phyloP scores from a whole-genome alignment of 805 yeast genomes.

The Candida pseudofarinosa region DNA sequence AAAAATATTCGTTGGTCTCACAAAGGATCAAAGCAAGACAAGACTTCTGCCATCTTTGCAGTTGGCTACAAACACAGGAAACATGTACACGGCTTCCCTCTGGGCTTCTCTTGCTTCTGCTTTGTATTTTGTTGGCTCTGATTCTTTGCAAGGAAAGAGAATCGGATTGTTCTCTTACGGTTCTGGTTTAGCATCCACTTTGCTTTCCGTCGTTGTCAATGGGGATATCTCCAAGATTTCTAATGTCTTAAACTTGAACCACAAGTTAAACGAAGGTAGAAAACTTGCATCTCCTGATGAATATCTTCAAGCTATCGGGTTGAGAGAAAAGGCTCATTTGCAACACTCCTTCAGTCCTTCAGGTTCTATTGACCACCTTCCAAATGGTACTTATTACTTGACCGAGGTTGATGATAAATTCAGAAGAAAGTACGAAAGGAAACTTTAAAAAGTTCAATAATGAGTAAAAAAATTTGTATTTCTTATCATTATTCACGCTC shows the following conservation, averaged over 20 bases:
- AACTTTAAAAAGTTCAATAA: conserved; percentile 38
- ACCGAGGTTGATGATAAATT: conserved; percentile 79
- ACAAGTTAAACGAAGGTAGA: conserved; percentile 63
- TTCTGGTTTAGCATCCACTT: conserved; percentile 92
- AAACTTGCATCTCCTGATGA: conserved; percentile 64
- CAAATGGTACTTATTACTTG: conserved; percentile 79
- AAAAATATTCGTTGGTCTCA: conserved; percentile 74
- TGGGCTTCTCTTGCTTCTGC: conserved; percentile 84
- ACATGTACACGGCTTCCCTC: conserved; percentile 94
- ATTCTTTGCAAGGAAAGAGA: conserved; percentile 73
- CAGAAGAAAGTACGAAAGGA: conserved; percentile 76
- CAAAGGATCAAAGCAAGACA: conserved; percentile 63
- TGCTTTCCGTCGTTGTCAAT: conserved; percentile 72
- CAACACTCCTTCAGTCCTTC: conserved; percentile 74
- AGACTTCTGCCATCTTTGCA: conserved; percentile 76
- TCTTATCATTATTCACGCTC: neutral
- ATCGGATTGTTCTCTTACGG: conserved; percentile 95
- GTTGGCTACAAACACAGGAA: conserved; percentile 96
- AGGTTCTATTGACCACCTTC: conserved; percentile 71
- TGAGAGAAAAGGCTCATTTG: conserved; percentile 88
- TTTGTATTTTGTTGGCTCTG: conserved; percentile 69
- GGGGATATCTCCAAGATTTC: conserved; percentile 76
- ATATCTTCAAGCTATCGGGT: conserved; percentile 73
- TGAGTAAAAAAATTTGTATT: neutral
- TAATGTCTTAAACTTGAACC: conserved; percentile 60